phyloP scores from a whole-genome alignment of 148 eudicot genomes.

The Polygonum maritimum region DNA sequence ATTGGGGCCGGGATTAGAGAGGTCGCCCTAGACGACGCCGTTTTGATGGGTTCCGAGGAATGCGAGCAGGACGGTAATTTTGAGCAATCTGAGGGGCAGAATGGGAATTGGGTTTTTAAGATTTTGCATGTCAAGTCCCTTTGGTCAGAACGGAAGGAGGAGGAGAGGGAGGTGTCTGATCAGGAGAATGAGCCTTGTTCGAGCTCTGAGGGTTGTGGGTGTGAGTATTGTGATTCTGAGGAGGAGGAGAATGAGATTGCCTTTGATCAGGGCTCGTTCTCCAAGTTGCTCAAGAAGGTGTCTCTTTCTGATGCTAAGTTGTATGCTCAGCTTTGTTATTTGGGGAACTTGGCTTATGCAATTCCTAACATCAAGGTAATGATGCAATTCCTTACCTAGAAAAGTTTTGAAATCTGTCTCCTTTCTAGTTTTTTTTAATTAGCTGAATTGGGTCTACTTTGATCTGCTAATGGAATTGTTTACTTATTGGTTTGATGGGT shows the following conservation, averaged over 20 bases:
- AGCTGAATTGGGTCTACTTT: neutral
- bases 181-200: slow-evolving; percentile 11
- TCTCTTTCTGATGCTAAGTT: slow-evolving; percentile 67
- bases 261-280: slow-evolving; percentile 65
- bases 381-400: neutral
- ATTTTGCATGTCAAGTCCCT: slow-evolving; percentile 57
- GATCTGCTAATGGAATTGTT: neutral
- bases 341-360: slow-evolving; percentile 76
- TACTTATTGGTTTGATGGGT: neutral
- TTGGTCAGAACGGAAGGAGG: slow-evolving; percentile 33
- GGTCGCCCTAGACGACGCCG: slow-evolving; percentile 41
- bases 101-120: slow-evolving; percentile 81
- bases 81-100: slow-evolving; percentile 16
- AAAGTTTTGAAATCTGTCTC: neutral
- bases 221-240: slow-evolving; percentile 35
- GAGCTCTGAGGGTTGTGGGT: slow-evolving; percentile 28
- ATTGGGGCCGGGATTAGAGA: slow-evolving; percentile 25
- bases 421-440: neutral
- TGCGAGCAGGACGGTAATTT: slow-evolving; percentile 9
- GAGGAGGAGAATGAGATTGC: slow-evolving; percentile 21
- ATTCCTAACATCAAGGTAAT: slow-evolving; percentile 84
- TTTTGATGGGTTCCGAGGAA: slow-evolving; percentile 36
- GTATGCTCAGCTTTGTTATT: slow-evolving; percentile 80
- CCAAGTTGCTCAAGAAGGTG: slow-evolving; percentile 65
- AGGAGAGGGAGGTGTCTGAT: slow-evolving; percentile 15